Conservation (phyloP, 225 moss, liverwort and hornwort species). For the Asterella californica region DNA sequence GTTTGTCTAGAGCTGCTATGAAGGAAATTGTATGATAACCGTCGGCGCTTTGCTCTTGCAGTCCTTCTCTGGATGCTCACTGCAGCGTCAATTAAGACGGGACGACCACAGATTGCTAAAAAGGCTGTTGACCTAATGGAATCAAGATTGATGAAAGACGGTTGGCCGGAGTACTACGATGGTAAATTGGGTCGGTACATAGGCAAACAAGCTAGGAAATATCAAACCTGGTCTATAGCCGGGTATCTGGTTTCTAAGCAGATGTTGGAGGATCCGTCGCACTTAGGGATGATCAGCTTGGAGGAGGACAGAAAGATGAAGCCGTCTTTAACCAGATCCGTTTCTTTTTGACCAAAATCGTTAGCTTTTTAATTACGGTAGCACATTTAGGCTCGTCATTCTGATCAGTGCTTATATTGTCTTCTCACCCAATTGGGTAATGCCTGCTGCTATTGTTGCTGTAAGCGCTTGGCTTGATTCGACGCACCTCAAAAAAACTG, state of each 20-base stretch:
- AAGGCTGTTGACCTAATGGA: slow-evolving; percentile 88
- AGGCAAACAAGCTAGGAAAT: slow-evolving; percentile 89
- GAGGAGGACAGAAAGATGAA: slow-evolving; percentile 91
- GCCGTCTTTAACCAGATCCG: slow-evolving; percentile 78
- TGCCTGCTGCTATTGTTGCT: not conserved
- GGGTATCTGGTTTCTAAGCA: slow-evolving; percentile 92
- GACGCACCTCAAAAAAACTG: no score
- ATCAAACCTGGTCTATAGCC: slow-evolving; percentile 91
- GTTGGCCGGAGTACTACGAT: slow-evolving; percentile 97
- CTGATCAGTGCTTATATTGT: not conserved
- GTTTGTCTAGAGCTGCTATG: not conserved
- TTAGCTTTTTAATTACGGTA: not conserved
- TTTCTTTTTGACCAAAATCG: slow-evolving; percentile 39
- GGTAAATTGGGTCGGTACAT: slow-evolving; percentile 81
- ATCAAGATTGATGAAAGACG: slow-evolving; percentile 70
- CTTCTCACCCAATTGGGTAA: not conserved
- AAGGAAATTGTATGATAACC: not conserved
- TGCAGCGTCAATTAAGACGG: slow-evolving; percentile 88
- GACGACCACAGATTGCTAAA: slow-evolving; percentile 82
- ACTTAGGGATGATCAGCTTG: slow-evolving; percentile 70
- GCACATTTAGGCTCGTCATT: not conserved
- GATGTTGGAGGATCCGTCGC: slow-evolving; percentile 97
- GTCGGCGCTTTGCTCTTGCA: slow-evolving; percentile 26
- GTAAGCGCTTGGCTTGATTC: not conserved
- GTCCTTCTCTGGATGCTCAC: slow-evolving; percentile 99